A percentile compares a stretch with the other conserved stretches of the same genome.
Conservation (phyloP, 169 alveolate species). For the Eimeria maxima region DNA sequence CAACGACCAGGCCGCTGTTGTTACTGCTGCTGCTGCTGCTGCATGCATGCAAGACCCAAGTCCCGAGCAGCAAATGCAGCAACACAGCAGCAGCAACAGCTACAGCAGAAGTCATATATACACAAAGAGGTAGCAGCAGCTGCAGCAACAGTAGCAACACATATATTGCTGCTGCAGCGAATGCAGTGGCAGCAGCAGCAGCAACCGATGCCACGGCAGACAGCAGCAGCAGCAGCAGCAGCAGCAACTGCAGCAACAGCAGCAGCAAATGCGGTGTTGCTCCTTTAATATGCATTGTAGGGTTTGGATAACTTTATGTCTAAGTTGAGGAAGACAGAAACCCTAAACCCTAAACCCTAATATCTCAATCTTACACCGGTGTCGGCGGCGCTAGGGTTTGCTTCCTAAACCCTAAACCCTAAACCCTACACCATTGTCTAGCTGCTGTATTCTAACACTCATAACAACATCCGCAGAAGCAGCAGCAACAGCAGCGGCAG, state of each 20-base stretch:
- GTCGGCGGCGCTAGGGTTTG: slow-evolving; percentile 55
- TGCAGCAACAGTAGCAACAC: slow-evolving; percentile 7
- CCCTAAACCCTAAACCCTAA: slow-evolving; percentile 40
- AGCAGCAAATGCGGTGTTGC: not conserved
- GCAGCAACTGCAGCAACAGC: slow-evolving; percentile 21
- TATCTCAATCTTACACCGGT: not conserved
- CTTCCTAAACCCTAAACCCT: slow-evolving; percentile 33
- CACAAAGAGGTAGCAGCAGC: slow-evolving; percentile 17
- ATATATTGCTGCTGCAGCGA: no score
- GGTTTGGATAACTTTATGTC: not conserved
- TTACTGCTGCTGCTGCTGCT: slow-evolving; percentile 17
- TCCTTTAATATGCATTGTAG: not conserved
- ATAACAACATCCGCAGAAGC: no score
- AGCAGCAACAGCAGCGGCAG: no score
- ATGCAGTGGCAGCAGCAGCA: no score
- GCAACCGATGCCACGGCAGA: no score
- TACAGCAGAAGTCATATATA: not conserved
- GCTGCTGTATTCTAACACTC: no score
- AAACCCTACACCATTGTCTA: not conserved
- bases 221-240: no score
- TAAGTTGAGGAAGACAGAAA: not conserved
- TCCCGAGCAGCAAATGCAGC: slow-evolving; percentile 14
- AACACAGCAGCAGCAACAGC: not conserved
- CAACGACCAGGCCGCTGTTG: slow-evolving; percentile 11
- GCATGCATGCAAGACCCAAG: not conserved